These are phyloP conservation scores for Lonicera japonica DNA, from an alignment of 129 eudicot species.

Conservation along the genomic window DNA sequence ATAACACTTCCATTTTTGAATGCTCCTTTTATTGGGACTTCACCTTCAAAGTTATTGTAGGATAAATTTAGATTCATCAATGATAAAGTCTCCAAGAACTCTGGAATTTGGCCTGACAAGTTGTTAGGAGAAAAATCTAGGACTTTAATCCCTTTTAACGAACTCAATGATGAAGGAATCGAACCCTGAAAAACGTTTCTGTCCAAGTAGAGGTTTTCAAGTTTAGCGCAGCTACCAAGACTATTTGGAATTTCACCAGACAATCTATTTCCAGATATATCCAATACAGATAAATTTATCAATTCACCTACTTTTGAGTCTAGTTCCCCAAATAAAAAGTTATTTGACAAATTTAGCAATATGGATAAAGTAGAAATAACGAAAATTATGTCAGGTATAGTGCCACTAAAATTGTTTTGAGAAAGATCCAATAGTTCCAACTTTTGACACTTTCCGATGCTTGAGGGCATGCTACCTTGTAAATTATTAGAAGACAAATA, in stretches of 20 bases:
- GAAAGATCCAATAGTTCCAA: conserved; percentile 4
- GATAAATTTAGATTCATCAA: conserved; percentile 1
- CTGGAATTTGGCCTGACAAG: neutral
- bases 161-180: neutral
- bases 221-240: conserved; percentile 5
- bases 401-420: conserved; percentile 8
- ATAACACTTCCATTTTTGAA: neutral
- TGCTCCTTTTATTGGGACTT: conserved; percentile 1
- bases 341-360: neutral
- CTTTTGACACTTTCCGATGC: neutral
- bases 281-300: neutral
- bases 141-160: neutral
- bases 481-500: neutral
- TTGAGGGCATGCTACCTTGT: neutral
- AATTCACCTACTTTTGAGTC: neutral
- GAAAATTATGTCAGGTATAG: neutral
- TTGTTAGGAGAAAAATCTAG: conserved; percentile 9
- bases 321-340: conserved; percentile 6
- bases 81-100: neutral
- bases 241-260: neutral
- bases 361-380: neutral
- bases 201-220: conserved; percentile 1
- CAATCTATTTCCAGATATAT: conserved; percentile 7
- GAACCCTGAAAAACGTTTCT: neutral
- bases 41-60: neutral